Evolutionary conservation across 345 rosid species (phyloP), one percentile per base, ranked within the genome.

Genomic region (Syzygium aqueum): DNA sequence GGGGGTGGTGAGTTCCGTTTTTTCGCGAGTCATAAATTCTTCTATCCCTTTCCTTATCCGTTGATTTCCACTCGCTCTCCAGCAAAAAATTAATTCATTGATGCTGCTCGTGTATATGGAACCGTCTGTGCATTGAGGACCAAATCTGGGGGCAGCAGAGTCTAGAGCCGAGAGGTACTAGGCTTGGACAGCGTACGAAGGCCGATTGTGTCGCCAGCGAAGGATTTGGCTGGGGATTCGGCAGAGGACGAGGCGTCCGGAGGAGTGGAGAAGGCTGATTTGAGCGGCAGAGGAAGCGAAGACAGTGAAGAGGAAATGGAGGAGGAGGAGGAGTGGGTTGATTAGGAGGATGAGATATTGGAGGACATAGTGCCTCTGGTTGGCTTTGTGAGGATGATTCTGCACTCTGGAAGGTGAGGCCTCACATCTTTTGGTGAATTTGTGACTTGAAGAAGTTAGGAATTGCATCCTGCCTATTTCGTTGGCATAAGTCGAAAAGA

Each of bases 341-440:
- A 94, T 88, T 95, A 94, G 96, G 99, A 97, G 91, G 98, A 95
- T 82, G 92, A 90, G 91, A 96, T 97, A 88, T 91, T 97, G 87
- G 95, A 95, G 90, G 99, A 94, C 85, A 97, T 99, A 0, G 98
- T 94, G 86, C 99, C 99, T 84, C 96, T 96, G 82, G 98, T 95
- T 87, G 97, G 98, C 30, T 95, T 96, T 87, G 98, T 93, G 30
- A 92, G 99, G 87, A 95, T 94, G 99, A 91, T 97, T 92, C 92
- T 97, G 89, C 99, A 95, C 90, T 95, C 99, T 51, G 95, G 93
- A 88, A 93, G 90, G 99, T 96, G 90, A 53, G 94, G 86, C 8
- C 8, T 77, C 86, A 14, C 25, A 15, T 67, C 52, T 43, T n/a
- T 59, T 54, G 13, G 5, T 51, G 22, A 21, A 12, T 52, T 50